These are phyloP conservation scores for Populus ilicifolia DNA, from an alignment of 345 rosid species.

Conservation along the genomic window DNA sequence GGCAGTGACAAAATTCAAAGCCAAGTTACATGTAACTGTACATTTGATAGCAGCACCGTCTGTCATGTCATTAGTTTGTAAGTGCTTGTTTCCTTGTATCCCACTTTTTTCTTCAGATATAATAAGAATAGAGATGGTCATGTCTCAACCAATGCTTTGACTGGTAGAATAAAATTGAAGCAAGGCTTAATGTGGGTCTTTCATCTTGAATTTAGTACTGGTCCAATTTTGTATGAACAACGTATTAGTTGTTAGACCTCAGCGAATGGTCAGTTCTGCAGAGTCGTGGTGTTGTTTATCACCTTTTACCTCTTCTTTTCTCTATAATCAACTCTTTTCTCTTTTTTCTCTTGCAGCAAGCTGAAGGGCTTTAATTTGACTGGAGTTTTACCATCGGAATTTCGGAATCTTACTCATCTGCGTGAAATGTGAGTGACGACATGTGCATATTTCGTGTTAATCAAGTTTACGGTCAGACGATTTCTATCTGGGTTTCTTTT, in stretches of 20 bases:
- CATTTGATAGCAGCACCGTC: slow-evolving; percentile 19
- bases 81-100: slow-evolving; percentile 9
- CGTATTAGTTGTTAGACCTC: background rate
- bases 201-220: background rate
- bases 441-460: background rate
- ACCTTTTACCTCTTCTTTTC: background rate
- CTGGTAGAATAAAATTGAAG: background rate
- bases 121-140: background rate
- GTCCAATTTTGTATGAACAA: background rate
- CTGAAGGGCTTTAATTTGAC: slow-evolving; percentile 53
- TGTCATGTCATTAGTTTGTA: slow-evolving; percentile 69
- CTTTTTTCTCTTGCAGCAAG: slow-evolving; percentile 27
- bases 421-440: slow-evolving; percentile 46
- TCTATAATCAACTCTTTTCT: background rate
- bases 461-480: too few relatives aligned
- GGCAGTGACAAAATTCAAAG: background rate
- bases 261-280: background rate
- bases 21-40: slow-evolving; percentile 53
- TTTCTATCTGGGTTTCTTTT: background rate
- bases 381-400: slow-evolving; percentile 64
- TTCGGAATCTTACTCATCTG: slow-evolving; percentile 54
- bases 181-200: background rate
- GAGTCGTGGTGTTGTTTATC: background rate
- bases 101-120: background rate
- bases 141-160: background rate